Conservation (phyloP, 805 yeast genomes). For the Metschnikowia amazonensis region DNA sequence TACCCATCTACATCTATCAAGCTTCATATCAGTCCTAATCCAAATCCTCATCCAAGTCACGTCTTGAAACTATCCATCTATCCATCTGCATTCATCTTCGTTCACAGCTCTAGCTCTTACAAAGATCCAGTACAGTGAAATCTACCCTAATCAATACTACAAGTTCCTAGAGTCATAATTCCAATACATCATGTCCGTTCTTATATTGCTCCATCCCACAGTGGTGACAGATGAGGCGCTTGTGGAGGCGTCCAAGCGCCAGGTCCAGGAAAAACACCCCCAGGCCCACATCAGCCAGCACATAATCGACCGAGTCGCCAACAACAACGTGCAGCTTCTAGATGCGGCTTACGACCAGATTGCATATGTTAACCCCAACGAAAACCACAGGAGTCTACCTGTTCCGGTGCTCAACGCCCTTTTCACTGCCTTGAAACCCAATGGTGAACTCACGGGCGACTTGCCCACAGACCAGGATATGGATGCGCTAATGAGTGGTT, state of each 20-base stretch:
- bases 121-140: too few species aligned
- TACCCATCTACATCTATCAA: too few species aligned
- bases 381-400: slow-evolving; percentile 44
- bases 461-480: slow-evolving; percentile 49
- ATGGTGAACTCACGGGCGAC: slow-evolving; percentile 52
- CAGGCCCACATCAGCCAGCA: slow-evolving; percentile 42
- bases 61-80: too few species aligned
- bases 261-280: slow-evolving; percentile 24
- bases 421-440: slow-evolving; percentile 34
- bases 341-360: slow-evolving; percentile 40
- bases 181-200: slow-evolving; percentile 18
- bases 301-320: slow-evolving; percentile 56
- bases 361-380: slow-evolving; percentile 55
- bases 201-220: slow-evolving; percentile 64
- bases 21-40: too few species aligned
- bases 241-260: slow-evolving; percentile 39
- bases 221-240: slow-evolving; percentile 52
- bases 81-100: too few species aligned
- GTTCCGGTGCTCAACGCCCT: slow-evolving; percentile 39
- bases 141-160: too few species aligned
- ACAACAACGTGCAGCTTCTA: slow-evolving; percentile 38
- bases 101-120: too few species aligned
- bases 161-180: too few species aligned
- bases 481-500: slow-evolving; percentile 66
- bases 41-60: too few species aligned